These are phyloP conservation scores for Meira nashicola DNA, from an alignment of 1,284 basidiomycete species.

Conservation along the genomic window DNA sequence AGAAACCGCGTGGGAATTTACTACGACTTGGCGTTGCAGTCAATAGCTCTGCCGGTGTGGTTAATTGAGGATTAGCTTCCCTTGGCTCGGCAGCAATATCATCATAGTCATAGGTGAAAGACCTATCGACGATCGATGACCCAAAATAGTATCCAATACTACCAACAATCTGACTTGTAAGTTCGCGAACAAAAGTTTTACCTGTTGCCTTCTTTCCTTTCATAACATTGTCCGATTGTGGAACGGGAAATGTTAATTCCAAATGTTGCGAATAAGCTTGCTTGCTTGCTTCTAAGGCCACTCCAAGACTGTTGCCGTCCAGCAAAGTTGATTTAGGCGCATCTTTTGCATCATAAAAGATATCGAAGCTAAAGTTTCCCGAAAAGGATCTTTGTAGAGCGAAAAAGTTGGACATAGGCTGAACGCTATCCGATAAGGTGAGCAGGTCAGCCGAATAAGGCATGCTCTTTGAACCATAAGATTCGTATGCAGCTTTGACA, in stretches of 20 bases:
- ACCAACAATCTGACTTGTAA: constrained; percentile 82
- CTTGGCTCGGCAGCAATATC: constrained; percentile 41
- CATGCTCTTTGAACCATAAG: constrained; percentile 58
- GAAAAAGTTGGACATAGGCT: constrained; percentile 70
- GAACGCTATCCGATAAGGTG: constrained; percentile 69
- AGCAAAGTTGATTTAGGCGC: constrained; percentile 62
- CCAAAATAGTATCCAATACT: constrained; percentile 93
- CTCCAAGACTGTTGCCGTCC: constrained; percentile 60
- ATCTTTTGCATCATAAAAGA: constrained; percentile 71
- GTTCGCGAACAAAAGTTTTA: constrained; percentile 69
- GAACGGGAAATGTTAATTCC: constrained; percentile 59
- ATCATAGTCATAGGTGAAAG: constrained; percentile 82
- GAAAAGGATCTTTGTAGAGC: constrained; percentile 78
- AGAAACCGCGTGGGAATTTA: constrained; percentile 93
- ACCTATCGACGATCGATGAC: constrained; percentile 76
- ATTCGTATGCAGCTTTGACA: constrained; percentile 60
- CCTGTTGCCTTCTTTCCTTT: background rate
- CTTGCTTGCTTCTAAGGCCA: constrained; percentile 65
- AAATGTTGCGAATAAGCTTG: constrained; percentile 67
- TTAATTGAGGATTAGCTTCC: constrained; percentile 62
- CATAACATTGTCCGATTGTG: constrained; percentile 58
- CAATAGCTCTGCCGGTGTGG: constrained; percentile 67
- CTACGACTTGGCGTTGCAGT: constrained; percentile 89
- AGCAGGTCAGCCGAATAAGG: constrained; percentile 77
- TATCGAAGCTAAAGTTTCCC: constrained; percentile 77